Percentiles rank a stretch among this genome's conserved stretches.
Conservation (phyloP, 352 stramenopile genomes). For the Pythium scleroteichum region DNA sequence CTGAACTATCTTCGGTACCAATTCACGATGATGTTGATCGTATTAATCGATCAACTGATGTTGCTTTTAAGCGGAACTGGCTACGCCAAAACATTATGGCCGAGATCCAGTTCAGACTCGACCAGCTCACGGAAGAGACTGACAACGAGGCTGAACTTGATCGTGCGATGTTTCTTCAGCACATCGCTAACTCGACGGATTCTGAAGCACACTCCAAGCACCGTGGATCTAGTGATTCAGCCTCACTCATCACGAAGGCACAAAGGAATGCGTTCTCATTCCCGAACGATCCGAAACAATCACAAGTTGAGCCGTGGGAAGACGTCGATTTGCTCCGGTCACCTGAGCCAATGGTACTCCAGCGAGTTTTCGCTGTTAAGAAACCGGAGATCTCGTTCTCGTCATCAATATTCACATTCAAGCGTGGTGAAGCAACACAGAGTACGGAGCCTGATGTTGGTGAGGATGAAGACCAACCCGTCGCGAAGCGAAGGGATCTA, state of each 20-base stretch:
- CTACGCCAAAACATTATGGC: slow-evolving; percentile 22
- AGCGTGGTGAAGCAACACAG: neutral
- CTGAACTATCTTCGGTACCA: too few species aligned
- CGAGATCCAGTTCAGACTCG: slow-evolving; percentile 25
- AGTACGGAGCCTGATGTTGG: neutral
- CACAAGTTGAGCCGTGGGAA: neutral
- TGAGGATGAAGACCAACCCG: too few species aligned
- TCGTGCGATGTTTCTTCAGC: slow-evolving; percentile 9
- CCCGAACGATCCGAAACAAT: neutral
- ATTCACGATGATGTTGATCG: too few species aligned
- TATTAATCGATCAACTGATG: too few species aligned
- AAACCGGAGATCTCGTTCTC: slow-evolving; percentile 28
- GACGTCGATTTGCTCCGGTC: slow-evolving; percentile 22
- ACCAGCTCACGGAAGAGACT: slow-evolving; percentile 21
- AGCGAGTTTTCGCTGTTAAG: slow-evolving; percentile 12
- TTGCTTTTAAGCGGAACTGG: slow-evolving; percentile 3
- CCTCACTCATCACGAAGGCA: neutral
- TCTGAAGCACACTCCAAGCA: too few species aligned
- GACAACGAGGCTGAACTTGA: slow-evolving; percentile 21
- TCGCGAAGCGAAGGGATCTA: slow-evolving; percentile 15
- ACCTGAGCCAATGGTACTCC: slow-evolving; percentile 29
- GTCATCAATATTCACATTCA: slow-evolving; percentile 29
- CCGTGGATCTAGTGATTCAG: neutral
- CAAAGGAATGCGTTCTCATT: neutral
- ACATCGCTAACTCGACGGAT: neutral